A percentile compares a stretch with the other conserved stretches of the same genome.
These are phyloP conservation scores for Lagerstroemia speciosa DNA, from an alignment of 345 rosid species.

Conservation along the genomic window DNA sequence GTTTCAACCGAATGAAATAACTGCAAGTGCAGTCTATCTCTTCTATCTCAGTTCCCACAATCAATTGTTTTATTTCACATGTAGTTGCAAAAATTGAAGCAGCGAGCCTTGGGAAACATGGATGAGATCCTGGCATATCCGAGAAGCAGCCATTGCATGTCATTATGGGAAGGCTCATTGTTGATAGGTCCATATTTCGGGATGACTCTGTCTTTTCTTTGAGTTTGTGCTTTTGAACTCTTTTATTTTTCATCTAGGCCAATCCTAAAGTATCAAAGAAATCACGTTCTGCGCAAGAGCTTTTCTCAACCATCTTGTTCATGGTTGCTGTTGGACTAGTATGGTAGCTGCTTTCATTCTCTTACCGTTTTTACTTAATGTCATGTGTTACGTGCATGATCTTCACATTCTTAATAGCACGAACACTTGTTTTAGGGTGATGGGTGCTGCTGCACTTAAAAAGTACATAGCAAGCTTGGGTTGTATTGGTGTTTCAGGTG, in stretches of 20 bases:
- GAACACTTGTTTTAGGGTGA: slow-evolving; percentile 42
- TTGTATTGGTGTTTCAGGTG: slow-evolving; percentile 93
- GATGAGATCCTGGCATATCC: slow-evolving; percentile 77
- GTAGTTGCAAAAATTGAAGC: slow-evolving; percentile 89
- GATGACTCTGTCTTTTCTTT: background rate
- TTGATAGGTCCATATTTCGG: background rate
- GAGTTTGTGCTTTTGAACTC: slow-evolving; percentile 3
- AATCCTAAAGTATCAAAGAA: slow-evolving; percentile 70
- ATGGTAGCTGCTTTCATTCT: slow-evolving; percentile 41
- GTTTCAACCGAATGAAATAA: too few species aligned
- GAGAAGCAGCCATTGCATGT: slow-evolving; percentile 94
- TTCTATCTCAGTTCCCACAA: too few species aligned
- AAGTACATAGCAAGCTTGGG: slow-evolving; percentile 88
- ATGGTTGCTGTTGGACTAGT: slow-evolving; percentile 71
- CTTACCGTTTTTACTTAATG: background rate
- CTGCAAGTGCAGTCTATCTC: too few species aligned
- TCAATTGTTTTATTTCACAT: slow-evolving; percentile 10
- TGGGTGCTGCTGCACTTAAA: slow-evolving; percentile 94
- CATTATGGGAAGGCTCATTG: slow-evolving; percentile 49
- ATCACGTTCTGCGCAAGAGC: slow-evolving; percentile 76
- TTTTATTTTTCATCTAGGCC: slow-evolving; percentile 36
- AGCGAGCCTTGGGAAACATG: slow-evolving; percentile 61
- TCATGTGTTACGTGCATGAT: background rate
- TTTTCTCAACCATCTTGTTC: slow-evolving; percentile 76
- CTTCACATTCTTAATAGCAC: background rate